These are phyloP conservation scores for Trichophyton benhamiae DNA, from an alignment of 2,329 filamentous ascomycete species.

Conservation along the genomic window DNA sequence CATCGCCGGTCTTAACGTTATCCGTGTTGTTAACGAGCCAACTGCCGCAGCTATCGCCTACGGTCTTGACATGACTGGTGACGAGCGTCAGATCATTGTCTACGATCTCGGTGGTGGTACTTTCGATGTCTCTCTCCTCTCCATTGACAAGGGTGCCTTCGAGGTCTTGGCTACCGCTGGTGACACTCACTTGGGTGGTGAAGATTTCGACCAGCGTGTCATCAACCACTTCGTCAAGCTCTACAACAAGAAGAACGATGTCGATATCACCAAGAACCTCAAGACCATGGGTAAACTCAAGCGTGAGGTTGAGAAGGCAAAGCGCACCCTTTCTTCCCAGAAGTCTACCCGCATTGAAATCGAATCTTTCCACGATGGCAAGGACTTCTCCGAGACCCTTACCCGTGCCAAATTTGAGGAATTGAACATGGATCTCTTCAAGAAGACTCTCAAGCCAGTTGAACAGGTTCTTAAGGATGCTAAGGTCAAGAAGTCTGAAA, in stretches of 20 bases:
- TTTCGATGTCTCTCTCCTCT: constrained; percentile 87
- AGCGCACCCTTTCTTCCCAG: constrained; percentile 91
- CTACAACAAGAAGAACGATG: constrained; percentile 96
- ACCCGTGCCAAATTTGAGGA: constrained; percentile 99
- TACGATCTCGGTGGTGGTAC: constrained; percentile 92
- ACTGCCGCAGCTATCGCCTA: constrained; percentile 93
- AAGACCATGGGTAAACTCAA: constrained; percentile 99
- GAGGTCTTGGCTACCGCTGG: constrained; percentile 89
- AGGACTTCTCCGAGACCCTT: constrained; percentile 96
- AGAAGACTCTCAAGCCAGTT: constrained; percentile 97
- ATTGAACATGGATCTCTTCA: constrained; percentile 97
- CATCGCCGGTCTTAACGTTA: constrained; percentile 86
- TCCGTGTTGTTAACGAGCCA: constrained; percentile 93
- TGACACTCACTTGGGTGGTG: constrained; percentile 95
- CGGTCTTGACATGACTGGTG: constrained; percentile 74
- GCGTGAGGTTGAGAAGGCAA: constrained; percentile 98
- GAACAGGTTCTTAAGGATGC: constrained; percentile 98
- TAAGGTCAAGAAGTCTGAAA: constrained; percentile 89
- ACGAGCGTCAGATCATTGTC: constrained; percentile 79
- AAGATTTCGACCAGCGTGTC: constrained; percentile 96
- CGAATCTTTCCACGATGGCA: constrained; percentile 89
- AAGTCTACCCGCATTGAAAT: constrained; percentile 93
- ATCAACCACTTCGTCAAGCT: constrained; percentile 93
- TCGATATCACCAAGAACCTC: constrained; percentile 83
- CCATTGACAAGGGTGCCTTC: constrained; percentile 83